Evolutionary conservation across 2,329 filamentous ascomycete genomes (phyloP), one percentile per base, ranked within the genome.

Genomic region (Fusarium poae): DNA sequence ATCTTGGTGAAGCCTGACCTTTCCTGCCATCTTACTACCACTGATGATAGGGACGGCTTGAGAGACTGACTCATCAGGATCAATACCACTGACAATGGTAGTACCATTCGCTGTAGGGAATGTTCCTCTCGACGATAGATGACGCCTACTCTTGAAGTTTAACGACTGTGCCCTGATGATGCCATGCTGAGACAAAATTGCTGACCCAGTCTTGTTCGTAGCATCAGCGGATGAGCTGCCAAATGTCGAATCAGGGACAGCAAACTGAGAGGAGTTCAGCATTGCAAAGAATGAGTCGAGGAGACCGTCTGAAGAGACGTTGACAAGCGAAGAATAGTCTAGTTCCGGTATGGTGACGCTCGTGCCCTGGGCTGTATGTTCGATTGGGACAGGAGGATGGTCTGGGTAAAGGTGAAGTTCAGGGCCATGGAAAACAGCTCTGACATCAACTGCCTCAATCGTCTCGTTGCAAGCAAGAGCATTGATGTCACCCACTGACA

Each of bases 381-480:
- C 75, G 10, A 74, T 52, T 9, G 72, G 63, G 5, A 65, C 52
- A 1, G 79, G 79, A 2, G 76, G 75, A 8, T 73, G 57, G 11
- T 54, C 57, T 0, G 74, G 63, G 45, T 78, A 74, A 30, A 82
- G 75, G 3, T 56, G 70, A 32, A 78, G 57, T 6, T 53, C 57
- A 2, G 65, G 21, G 1, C 75, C 76, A 13, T 71, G 65, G 3
- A 78, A 65, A 2, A 67, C 49, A 3, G 74, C 70, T n/a, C 65
- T 51, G 3, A 71, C 62, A 16, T 74, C 67, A 10, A 78, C 68
- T 7, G 72, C 75, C 67, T 79, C 70, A 4, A 78, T 63, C 3
- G 76, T 74, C 67, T 81, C 80, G 68, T 82, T 82, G 67, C 80
- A 82, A 21, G 76, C 75, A 55, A 81, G 57, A 7, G 76, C 78